These are phyloP conservation scores for Schizosaccharomyces cryophilus DNA, from an alignment of 805 yeast species.

Conservation along the genomic window DNA sequence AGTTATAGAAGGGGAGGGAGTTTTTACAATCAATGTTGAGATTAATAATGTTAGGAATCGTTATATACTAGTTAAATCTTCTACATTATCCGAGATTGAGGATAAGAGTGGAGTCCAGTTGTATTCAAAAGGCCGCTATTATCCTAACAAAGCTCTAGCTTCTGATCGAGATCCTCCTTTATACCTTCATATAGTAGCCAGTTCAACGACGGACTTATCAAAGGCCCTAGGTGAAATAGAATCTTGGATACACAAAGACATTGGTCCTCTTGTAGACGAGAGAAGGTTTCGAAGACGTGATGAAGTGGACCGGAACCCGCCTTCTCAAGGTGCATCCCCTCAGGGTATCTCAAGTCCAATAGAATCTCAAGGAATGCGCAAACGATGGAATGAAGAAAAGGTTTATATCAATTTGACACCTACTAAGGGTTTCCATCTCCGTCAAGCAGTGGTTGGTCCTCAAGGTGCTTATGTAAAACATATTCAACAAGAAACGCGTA, in stretches of 20 bases:
- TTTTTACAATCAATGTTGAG: slow-evolving; percentile 12
- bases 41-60: slow-evolving; percentile 16
- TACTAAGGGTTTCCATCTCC: slow-evolving; percentile 12
- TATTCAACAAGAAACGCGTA: slow-evolving; percentile 14
- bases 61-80: slow-evolving; percentile 15
- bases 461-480: slow-evolving; percentile 16
- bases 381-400: slow-evolving; percentile 10
- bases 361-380: slow-evolving; percentile 3
- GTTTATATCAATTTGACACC: slow-evolving; percentile 9
- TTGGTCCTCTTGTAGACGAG: slow-evolving; percentile 12
- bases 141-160: slow-evolving; percentile 15
- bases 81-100: slow-evolving; percentile 13
- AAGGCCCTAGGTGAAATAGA: slow-evolving; percentile 46
- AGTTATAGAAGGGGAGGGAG: slow-evolving; percentile 6
- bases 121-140: slow-evolving; percentile 14
- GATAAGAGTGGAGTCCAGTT: slow-evolving; percentile 12
- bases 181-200: slow-evolving; percentile 35
- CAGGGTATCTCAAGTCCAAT: not conserved
- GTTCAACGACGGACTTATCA: slow-evolving; percentile 17
- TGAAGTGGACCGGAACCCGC: not conserved
- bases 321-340: slow-evolving; percentile 1
- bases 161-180: slow-evolving; percentile 14
- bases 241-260: slow-evolving; percentile 18
- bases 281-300: slow-evolving; percentile 10
- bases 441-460: slow-evolving; percentile 16